Conservation (phyloP, 148 eudicot species). For the Tetragonia tetragonoides region DNA sequence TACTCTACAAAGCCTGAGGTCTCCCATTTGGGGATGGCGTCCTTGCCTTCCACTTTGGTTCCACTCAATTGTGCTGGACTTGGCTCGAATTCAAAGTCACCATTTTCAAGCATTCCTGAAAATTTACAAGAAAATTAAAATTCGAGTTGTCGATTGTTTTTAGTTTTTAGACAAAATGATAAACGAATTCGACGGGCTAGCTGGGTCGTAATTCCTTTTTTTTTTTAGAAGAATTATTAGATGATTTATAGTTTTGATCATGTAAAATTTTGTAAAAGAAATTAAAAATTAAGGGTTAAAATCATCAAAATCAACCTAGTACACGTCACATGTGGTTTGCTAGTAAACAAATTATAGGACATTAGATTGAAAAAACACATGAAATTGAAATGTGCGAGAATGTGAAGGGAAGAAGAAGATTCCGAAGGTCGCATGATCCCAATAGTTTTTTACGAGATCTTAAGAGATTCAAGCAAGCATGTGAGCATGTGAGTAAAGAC, state of each 20-base stretch:
- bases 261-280: no score
- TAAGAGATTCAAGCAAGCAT: constrained; percentile 21
- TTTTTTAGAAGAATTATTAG: no score
- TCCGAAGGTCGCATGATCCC: not conserved
- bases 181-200: no score
- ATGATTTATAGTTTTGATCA: no score
- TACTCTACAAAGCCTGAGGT: constrained; percentile 38
- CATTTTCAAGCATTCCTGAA: constrained; percentile 44
- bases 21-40: constrained; percentile 40
- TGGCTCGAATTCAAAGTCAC: constrained; percentile 42
- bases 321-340: no score
- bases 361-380: no score
- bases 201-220: no score
- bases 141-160: no score
- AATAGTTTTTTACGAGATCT: not conserved
- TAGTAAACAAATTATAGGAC: no score
- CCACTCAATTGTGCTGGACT: constrained; percentile 37
- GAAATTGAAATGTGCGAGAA: no score
- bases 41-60: constrained; percentile 32
- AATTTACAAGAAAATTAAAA: not conserved
- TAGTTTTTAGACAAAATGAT: not conserved
- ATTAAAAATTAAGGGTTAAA: no score
- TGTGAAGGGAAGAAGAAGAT: not conserved
- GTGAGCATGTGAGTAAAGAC: constrained; percentile 31
- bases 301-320: no score